phyloP scores from a whole-genome alignment of 768 basidiomycete species.

The Termitomyces sp. region DNA sequence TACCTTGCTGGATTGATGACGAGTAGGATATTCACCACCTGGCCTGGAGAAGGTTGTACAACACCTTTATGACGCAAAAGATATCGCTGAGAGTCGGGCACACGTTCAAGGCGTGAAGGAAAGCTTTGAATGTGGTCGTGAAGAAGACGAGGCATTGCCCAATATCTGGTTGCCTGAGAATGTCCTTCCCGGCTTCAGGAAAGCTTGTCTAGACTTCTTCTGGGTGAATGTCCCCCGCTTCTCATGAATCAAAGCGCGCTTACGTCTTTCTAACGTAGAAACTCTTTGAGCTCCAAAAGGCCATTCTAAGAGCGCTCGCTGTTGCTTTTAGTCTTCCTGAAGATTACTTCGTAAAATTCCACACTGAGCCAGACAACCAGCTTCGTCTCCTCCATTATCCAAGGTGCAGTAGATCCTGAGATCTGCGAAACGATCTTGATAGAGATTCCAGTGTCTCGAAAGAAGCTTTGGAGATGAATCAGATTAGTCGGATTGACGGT shows the following conservation, averaged over 20 bases:
- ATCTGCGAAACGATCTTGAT: neutral
- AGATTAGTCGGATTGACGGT: slow-evolving; percentile 39
- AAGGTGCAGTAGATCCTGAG: slow-evolving; percentile 15
- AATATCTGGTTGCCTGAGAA: slow-evolving; percentile 57
- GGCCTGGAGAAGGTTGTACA: slow-evolving; percentile 24
- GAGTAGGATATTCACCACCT: slow-evolving; percentile 11
- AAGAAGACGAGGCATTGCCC: slow-evolving; percentile 38
- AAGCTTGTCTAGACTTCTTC: slow-evolving; percentile 47
- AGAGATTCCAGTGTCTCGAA: slow-evolving; percentile 24
- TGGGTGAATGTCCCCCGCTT: slow-evolving; percentile 27
- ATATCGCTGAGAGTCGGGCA: slow-evolving; percentile 22
- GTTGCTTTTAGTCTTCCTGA: slow-evolving; percentile 37
- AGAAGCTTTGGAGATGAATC: slow-evolving; percentile 26
- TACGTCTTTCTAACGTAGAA: slow-evolving; percentile 20
- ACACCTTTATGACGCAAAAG: slow-evolving; percentile 27
- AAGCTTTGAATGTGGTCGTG: slow-evolving; percentile 51
- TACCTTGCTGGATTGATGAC: too few species aligned
- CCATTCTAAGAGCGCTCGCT: slow-evolving; percentile 43
- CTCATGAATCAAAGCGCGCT: neutral
- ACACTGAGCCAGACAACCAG: slow-evolving; percentile 44
- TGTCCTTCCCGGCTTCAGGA: slow-evolving; percentile 47
- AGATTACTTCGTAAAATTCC: slow-evolving; percentile 39
- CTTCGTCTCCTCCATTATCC: slow-evolving; percentile 58
- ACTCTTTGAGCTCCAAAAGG: slow-evolving; percentile 37
- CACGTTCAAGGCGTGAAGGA: slow-evolving; percentile 42